Evolutionary conservation across 1,139 yeast genomes (phyloP).

Genomic region (Nadsonia commutata): DNA sequence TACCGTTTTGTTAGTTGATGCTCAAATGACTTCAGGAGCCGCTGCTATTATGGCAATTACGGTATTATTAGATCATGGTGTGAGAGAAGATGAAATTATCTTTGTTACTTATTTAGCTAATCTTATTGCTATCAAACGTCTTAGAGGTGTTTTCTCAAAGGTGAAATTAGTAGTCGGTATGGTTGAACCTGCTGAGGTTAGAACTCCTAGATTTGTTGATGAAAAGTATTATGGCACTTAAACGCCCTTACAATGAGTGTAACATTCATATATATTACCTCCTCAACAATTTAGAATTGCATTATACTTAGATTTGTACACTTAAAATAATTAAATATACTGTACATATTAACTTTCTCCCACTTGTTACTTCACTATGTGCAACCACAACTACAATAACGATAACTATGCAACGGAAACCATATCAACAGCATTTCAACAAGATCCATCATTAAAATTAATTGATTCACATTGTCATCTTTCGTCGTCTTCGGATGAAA

Average conservation of each 20-base stretch:
- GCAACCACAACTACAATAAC: slow-evolving; percentile 1
- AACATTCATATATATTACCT: too few relatives aligned
- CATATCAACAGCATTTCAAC: not conserved
- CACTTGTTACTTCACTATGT: too few relatives aligned
- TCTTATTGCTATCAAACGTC: slow-evolving; percentile 63
- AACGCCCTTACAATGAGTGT: too few relatives aligned
- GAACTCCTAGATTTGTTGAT: slow-evolving; percentile 57
- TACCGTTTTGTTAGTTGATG: slow-evolving; percentile 55
- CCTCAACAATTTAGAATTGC: too few relatives aligned
- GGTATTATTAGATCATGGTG: slow-evolving; percentile 70
- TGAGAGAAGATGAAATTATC: slow-evolving; percentile 46
- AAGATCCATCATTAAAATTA: slow-evolving; percentile 1
- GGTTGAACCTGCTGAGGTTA: slow-evolving; percentile 23
- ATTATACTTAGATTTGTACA: too few relatives aligned
- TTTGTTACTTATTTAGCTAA: slow-evolving; percentile 66
- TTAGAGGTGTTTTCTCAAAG: slow-evolving; percentile 56
- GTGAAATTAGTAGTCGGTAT: slow-evolving; percentile 60
- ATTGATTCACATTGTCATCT: slow-evolving; percentile 58
- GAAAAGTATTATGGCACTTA: slow-evolving; percentile 64
- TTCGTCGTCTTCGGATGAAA: slow-evolving; percentile 12
- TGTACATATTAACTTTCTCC: too few relatives aligned
- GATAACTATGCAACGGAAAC: not conserved
- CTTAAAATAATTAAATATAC: too few relatives aligned
- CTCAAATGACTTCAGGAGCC: slow-evolving; percentile 84
- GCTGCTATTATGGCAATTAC: slow-evolving; percentile 92